These are phyloP conservation scores for Barnettozyma hawaiiensis DNA, from an alignment of 1,139 yeast species.

Conservation along the genomic window DNA sequence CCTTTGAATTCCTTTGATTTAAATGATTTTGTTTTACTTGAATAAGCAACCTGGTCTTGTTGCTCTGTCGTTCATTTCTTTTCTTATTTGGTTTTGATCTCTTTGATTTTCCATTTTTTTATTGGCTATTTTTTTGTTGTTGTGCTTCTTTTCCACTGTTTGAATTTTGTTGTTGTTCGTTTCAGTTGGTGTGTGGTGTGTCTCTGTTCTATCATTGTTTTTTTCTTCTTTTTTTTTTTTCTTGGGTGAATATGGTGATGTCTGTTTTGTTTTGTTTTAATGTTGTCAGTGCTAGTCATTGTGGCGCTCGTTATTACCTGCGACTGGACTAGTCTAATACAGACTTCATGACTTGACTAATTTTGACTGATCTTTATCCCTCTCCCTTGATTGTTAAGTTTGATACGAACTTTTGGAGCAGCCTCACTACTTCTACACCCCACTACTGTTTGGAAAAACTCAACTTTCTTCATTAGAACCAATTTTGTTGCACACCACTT, in stretches of 20 bases:
- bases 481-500: background rate
- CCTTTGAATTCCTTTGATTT: constrained; percentile 27
- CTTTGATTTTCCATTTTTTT: background rate
- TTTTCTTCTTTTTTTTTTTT: too few relatives aligned
- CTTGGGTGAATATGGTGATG: background rate
- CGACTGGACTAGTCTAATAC: constrained; percentile 16
- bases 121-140: too few relatives aligned
- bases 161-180: background rate
- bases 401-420: too few relatives aligned
- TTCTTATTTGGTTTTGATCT: background rate
- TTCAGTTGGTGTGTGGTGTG: too few relatives aligned
- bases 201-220: too few relatives aligned
- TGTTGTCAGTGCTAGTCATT: constrained; percentile 4
- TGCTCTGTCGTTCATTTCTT: constrained; percentile 1
- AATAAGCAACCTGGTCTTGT: constrained; percentile 5
- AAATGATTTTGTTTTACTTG: constrained; percentile 27
- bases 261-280: background rate
- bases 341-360: background rate
- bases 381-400: too few relatives aligned
- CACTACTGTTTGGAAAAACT: too few relatives aligned
- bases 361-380: background rate
- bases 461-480: too few relatives aligned
- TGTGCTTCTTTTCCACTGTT: too few relatives aligned
- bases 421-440: too few relatives aligned
- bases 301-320: constrained; percentile 18